phyloP scores from a whole-genome alignment of 208 protist species.

The Porcisia hertigi region DNA sequence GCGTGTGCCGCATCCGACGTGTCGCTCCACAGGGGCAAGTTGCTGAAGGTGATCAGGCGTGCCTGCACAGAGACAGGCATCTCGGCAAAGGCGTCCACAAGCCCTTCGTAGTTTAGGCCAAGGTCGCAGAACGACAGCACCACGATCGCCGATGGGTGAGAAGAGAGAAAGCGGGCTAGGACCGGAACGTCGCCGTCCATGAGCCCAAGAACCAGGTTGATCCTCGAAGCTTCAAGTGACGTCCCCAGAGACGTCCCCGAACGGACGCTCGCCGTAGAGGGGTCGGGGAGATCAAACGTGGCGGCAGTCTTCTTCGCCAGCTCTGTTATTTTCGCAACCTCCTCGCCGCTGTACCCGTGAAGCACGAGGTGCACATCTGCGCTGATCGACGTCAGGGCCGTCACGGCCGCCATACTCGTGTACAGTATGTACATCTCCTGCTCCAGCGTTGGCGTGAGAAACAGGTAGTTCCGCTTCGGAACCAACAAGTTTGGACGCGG shows the following conservation, averaged over 20 bases:
- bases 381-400: too few relatives aligned
- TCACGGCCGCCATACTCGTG: too few relatives aligned
- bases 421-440: too few relatives aligned
- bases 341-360: too few relatives aligned
- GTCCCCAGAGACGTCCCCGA: neutral
- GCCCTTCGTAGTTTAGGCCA: slow-evolving; percentile 21
- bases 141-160: slow-evolving; percentile 18
- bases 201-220: slow-evolving; percentile 15
- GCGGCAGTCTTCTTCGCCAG: slow-evolving; percentile 16
- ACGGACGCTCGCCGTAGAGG: neutral
- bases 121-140: slow-evolving; percentile 42
- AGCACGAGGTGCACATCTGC: too few relatives aligned
- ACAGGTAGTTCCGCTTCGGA: too few relatives aligned
- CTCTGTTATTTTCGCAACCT: too few relatives aligned
- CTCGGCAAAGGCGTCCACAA: slow-evolving; percentile 17
- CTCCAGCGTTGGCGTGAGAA: too few relatives aligned
- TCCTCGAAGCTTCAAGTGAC: neutral
- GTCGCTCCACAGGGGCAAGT: slow-evolving; percentile 53
- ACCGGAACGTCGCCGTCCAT: slow-evolving; percentile 4
- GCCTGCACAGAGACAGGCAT: slow-evolving; percentile 11
- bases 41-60: slow-evolving; percentile 39
- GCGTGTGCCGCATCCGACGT: slow-evolving; percentile 6
- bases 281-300: slow-evolving; percentile 7
- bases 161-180: slow-evolving; percentile 22
- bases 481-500: too few relatives aligned